phyloP scores from a whole-genome alignment of 2,329 filamentous ascomycete genomes.

The Hyphodiscus sp. region DNA sequence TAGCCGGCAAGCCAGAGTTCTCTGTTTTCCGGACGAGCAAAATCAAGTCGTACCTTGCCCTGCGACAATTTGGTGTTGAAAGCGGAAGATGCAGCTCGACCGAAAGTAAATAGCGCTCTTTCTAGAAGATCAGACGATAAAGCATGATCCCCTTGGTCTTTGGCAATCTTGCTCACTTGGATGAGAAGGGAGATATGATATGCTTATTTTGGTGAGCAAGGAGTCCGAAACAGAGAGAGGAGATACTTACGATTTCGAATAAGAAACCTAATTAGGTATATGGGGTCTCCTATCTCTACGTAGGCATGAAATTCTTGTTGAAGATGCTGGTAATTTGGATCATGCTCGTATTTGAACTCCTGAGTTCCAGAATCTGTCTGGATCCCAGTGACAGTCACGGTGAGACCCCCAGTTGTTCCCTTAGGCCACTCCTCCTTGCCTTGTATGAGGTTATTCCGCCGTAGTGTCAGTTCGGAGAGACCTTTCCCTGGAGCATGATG shows the following conservation, averaged over 20 bases:
- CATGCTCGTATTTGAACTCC: slow-evolving; percentile 75
- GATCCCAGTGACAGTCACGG: slow-evolving; percentile 60
- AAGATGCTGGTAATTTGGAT: slow-evolving; percentile 62
- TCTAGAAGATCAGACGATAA: slow-evolving; percentile 83
- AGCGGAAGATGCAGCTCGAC: slow-evolving; percentile 76
- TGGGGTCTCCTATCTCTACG: slow-evolving; percentile 79
- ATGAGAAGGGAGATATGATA: slow-evolving; percentile 94
- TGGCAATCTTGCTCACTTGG: slow-evolving; percentile 86
- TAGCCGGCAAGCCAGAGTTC: slow-evolving; percentile 89
- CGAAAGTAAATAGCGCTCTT: slow-evolving; percentile 86
- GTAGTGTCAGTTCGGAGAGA: slow-evolving; percentile 50
- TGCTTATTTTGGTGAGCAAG: slow-evolving; percentile 38
- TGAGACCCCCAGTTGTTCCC: slow-evolving; percentile 68
- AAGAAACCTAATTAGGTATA: slow-evolving; percentile 72
- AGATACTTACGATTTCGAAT: slow-evolving; percentile 50
- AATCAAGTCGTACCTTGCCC: slow-evolving; percentile 76
- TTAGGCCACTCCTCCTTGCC: slow-evolving; percentile 68
- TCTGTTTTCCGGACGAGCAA: slow-evolving; percentile 76
- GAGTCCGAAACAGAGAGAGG: neutral
- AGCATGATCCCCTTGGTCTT: slow-evolving; percentile 83
- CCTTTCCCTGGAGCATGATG: slow-evolving; percentile 46
- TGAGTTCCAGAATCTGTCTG: slow-evolving; percentile 47
- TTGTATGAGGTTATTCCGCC: slow-evolving; percentile 62
- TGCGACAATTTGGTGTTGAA: slow-evolving; percentile 71
- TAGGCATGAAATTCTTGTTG: slow-evolving; percentile 71